phyloP scores from a whole-genome alignment of 2,329 filamentous ascomycete genomes.

The Penicillium paneum region DNA sequence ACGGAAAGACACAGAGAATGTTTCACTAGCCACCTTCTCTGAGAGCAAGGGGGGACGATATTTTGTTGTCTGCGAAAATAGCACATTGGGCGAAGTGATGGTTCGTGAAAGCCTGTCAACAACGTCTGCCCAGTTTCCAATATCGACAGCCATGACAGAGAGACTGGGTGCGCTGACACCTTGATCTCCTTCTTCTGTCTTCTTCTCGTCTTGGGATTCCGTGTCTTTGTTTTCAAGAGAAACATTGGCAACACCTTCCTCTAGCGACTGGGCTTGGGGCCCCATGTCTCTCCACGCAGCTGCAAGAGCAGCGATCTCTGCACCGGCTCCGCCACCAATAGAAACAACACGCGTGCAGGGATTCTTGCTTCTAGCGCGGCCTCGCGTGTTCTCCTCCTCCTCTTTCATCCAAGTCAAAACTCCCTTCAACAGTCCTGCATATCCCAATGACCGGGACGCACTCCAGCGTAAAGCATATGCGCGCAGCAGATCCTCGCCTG shows the following conservation, averaged over 20 bases:
- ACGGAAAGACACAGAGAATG: conserved; percentile 42
- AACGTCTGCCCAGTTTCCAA: conserved; percentile 71
- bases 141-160: conserved; percentile 69
- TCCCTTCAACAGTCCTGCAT: conserved; percentile 58
- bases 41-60: conserved; percentile 32
- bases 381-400: neutral
- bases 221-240: conserved; percentile 18
- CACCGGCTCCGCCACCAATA: conserved; percentile 64
- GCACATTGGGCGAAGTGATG: conserved; percentile 45
- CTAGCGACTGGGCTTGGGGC: conserved; percentile 10
- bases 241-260: conserved; percentile 13
- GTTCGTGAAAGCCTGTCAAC: conserved; percentile 56
- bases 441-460: conserved; percentile 77
- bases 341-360: conserved; percentile 46
- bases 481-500: conserved; percentile 64
- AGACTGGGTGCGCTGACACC: conserved; percentile 18
- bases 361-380: neutral
- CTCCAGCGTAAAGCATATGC: conserved; percentile 92
- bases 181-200: neutral
- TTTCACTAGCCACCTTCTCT: neutral
- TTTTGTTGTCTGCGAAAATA: conserved; percentile 26
- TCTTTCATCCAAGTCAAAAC: conserved; percentile 28
- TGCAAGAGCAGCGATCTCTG: conserved; percentile 63
- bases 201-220: neutral
- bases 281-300: conserved; percentile 48